phyloP scores from a whole-genome alignment of 1,284 basidiomycete species.

The Ustilago shanxiensis region DNA sequence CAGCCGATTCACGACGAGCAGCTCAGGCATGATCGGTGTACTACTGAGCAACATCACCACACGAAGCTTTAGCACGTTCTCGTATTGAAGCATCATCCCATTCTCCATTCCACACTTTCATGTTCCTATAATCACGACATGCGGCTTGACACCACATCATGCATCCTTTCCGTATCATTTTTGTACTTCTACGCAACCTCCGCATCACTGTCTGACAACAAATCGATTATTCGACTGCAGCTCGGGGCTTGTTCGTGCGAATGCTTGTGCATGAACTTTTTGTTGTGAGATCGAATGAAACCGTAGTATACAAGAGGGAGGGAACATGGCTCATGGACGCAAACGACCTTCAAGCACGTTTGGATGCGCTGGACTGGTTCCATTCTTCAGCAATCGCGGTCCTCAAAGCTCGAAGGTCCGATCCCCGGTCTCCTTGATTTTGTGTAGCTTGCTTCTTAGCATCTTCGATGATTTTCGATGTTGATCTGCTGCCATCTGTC shows the following conservation, averaged over 20 bases:
- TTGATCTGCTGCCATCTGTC: slow-evolving; percentile 10
- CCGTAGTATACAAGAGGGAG: background rate
- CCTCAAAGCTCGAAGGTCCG: slow-evolving; percentile 31
- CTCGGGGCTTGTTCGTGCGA: background rate
- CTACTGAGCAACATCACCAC: background rate
- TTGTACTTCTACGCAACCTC: slow-evolving; percentile 38
- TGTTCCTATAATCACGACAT: background rate
- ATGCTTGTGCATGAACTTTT: background rate
- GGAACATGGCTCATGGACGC: background rate
- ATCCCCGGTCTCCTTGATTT: slow-evolving; percentile 24
- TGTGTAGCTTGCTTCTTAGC: slow-evolving; percentile 22
- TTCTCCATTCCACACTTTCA: background rate
- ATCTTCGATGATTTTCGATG: slow-evolving; percentile 27
- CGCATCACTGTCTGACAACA: background rate
- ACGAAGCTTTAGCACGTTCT: background rate
- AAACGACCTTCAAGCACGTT: slow-evolving; percentile 3
- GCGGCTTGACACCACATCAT: background rate
- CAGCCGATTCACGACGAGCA: slow-evolving; percentile 47
- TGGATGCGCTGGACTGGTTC: slow-evolving; percentile 25
- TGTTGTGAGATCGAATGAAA: background rate
- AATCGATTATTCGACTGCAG: background rate
- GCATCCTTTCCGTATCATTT: slow-evolving; percentile 13
- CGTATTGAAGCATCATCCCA: background rate
- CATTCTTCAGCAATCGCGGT: slow-evolving; percentile 43
- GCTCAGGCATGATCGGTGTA: slow-evolving; percentile 20